Evolutionary conservation across 2,329 filamentous ascomycete species (phyloP).

Genomic region (Penicillium palitans): DNA sequence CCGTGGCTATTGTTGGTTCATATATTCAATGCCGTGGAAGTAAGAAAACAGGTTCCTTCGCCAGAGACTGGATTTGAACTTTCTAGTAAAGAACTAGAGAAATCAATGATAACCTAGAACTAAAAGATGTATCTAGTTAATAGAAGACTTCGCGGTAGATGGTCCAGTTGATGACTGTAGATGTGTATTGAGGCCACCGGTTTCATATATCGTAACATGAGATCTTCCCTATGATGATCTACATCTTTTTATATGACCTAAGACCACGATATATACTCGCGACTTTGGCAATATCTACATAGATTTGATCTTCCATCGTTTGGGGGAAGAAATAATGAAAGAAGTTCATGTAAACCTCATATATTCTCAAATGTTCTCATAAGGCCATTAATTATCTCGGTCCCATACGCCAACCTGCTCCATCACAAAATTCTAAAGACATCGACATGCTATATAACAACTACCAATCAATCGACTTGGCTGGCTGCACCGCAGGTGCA

Average conservation of each 20-base stretch:
- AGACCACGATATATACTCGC: constrained; percentile 17
- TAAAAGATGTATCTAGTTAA: constrained; percentile 36
- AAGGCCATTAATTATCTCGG: not conserved
- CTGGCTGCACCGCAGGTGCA: constrained; percentile 18
- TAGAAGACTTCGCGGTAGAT: constrained; percentile 46
- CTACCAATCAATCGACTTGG: constrained; percentile 40
- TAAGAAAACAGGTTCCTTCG: too few species aligned
- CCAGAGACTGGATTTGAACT: too few species aligned
- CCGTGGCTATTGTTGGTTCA: too few species aligned
- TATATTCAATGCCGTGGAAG: too few species aligned
- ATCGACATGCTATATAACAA: not conserved
- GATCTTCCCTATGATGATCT: constrained; percentile 15
- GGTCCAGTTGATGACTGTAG: constrained; percentile 27
- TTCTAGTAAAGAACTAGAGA: constrained; percentile 16
- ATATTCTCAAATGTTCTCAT: not conserved
- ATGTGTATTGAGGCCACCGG: constrained; percentile 18
- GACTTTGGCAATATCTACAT: constrained; percentile 20
- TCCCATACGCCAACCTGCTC: not conserved
- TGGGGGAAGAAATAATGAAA: not conserved
- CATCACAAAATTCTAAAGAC: not conserved
- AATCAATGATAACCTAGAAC: constrained; percentile 40
- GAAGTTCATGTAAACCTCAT: not conserved
- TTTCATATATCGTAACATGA: constrained; percentile 21
- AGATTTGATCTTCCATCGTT: constrained; percentile 15
- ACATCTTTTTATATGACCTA: constrained; percentile 15